Conservation (phyloP, 192 early-diverging fungal genomes). For the Chytriomyces sp. region DNA sequence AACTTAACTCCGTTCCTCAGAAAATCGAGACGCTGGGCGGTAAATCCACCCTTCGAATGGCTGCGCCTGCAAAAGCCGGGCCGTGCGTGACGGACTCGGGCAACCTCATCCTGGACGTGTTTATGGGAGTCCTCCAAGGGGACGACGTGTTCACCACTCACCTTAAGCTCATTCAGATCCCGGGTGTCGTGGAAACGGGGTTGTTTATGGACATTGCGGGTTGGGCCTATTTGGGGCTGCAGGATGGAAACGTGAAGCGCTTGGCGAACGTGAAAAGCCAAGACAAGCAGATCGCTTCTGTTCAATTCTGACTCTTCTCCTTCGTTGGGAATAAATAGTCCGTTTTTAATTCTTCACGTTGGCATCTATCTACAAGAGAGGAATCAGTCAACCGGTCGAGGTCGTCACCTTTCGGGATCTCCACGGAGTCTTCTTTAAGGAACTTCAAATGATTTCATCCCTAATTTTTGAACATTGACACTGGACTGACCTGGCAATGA, state of each 20-base stretch:
- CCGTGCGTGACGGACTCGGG: slow-evolving; percentile 94
- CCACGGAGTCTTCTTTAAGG: too few relatives aligned
- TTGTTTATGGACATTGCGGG: slow-evolving; percentile 86
- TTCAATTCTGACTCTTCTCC: background rate
- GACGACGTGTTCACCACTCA: slow-evolving; percentile 69
- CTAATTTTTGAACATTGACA: too few relatives aligned
- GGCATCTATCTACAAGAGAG: too few relatives aligned
- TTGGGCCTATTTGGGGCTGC: slow-evolving; percentile 81
- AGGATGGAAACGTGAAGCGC: slow-evolving; percentile 53
- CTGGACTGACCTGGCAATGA: too few relatives aligned
- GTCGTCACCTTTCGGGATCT: too few relatives aligned
- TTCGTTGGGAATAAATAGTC: too few relatives aligned
- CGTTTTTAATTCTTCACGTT: too few relatives aligned
- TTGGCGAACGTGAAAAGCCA: slow-evolving; percentile 5
- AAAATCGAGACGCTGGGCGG: slow-evolving; percentile 46
- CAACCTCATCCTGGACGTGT: slow-evolving; percentile 82
- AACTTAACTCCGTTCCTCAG: slow-evolving; percentile 4
- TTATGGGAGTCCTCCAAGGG: slow-evolving; percentile 67
- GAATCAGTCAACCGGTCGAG: too few relatives aligned
- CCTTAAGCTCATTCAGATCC: slow-evolving; percentile 65
- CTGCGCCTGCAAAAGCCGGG: slow-evolving; percentile 78
- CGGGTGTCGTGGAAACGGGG: slow-evolving; percentile 92
- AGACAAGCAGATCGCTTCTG: background rate
- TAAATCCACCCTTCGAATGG: slow-evolving; percentile 77
- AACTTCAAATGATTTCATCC: too few relatives aligned